Conservation (phyloP, 768 basidiomycete genomes). For the Phanerochaete sordida region DNA sequence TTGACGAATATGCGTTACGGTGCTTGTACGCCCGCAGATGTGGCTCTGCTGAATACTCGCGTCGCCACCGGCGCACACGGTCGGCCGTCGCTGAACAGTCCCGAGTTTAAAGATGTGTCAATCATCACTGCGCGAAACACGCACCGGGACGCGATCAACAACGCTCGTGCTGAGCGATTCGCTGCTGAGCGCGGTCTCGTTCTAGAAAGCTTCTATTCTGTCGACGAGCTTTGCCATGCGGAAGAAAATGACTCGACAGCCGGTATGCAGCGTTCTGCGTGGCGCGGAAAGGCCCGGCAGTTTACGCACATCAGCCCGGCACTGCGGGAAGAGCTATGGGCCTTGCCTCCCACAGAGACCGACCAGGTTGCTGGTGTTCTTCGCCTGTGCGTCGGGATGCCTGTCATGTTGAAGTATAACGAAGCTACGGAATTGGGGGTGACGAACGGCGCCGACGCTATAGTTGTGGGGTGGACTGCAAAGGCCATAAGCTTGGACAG, state of each 20-base stretch:
- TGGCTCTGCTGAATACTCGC: not conserved
- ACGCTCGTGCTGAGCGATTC: conserved; percentile 14
- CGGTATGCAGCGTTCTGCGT: no score
- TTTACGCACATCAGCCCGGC: no score
- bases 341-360: not conserved
- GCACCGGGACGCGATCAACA: conserved; percentile 36
- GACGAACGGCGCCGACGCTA: conserved; percentile 22
- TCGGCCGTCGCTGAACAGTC: no score
- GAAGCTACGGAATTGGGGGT: conserved; percentile 22
- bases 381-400: conserved; percentile 18
- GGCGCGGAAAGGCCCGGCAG: no score
- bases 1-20: not conserved
- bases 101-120: conserved; percentile 27
- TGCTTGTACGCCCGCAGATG: not conserved
- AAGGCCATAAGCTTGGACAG: not conserved
- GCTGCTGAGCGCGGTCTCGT: no score
- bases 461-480: conserved; percentile 12
- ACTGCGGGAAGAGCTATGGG: no score
- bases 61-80: no score
- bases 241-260: no score
- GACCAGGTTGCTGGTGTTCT: not conserved
- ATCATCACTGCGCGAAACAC: conserved; percentile 30
- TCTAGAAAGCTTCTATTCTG: no score
- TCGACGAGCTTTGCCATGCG: no score
- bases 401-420: conserved; percentile 20